These are phyloP conservation scores for Ceratocystis destructans DNA, from an alignment of 2,329 filamentous ascomycete genomes.

Conservation along the genomic window DNA sequence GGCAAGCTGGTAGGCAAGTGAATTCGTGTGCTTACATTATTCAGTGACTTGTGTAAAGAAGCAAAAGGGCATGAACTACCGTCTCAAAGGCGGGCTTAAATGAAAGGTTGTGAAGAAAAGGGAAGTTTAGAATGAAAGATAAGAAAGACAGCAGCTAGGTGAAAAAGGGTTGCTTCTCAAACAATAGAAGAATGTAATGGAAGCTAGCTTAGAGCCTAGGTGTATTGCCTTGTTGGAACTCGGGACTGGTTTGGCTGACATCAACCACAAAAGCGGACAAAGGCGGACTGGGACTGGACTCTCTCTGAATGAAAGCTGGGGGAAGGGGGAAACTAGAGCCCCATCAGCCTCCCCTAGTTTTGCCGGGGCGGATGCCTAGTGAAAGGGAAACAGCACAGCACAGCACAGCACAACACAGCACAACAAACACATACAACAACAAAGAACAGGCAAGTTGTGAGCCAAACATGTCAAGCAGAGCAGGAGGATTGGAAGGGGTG, in stretches of 20 bases:
- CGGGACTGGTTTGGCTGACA: not conserved
- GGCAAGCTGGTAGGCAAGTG: not conserved
- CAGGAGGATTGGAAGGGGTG: slow-evolving; percentile 3
- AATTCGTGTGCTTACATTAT: slow-evolving; percentile 9
- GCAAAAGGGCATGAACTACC: not conserved
- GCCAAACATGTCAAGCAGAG: slow-evolving; percentile 1
- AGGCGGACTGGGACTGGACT: not conserved
- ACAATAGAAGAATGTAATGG: not conserved
- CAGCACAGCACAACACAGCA: no score
- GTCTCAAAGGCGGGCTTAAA: not conserved
- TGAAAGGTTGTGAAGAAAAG: slow-evolving; percentile 1
- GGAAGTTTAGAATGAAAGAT: slow-evolving; percentile 4
- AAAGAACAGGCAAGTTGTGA: slow-evolving; percentile 8
- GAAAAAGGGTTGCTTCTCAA: not conserved
- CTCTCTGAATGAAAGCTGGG: not conserved
- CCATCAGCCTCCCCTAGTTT: not conserved
- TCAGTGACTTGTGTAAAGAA: not conserved
- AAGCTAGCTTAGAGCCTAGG: not conserved
- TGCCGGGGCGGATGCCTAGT: not conserved
- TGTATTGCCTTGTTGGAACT: not conserved
- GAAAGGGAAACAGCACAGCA: not conserved
- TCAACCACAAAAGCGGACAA: not conserved
- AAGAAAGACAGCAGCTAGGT: not conserved
- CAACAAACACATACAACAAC: not conserved
- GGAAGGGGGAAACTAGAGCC: not conserved